These are phyloP conservation scores for Tillandsia leiboldiana DNA, from an alignment of 176 grass and related monocot genomes.

Conservation along the genomic window DNA sequence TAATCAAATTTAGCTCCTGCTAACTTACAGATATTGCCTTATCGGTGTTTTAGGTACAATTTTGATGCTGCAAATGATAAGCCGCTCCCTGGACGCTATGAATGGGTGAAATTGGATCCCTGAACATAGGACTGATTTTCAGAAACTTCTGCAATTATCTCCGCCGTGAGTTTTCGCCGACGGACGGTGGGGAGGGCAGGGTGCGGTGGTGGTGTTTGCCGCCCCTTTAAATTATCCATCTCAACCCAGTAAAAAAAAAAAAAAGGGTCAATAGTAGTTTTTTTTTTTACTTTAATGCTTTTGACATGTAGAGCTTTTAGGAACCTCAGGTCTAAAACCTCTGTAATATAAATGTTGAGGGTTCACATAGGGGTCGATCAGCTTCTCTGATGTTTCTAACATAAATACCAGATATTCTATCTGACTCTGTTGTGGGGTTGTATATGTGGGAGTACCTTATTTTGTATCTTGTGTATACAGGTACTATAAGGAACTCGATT, in stretches of 20 bases:
- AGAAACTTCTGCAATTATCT: neutral
- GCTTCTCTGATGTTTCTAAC: neutral
- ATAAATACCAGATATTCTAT: neutral
- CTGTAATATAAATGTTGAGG: neutral
- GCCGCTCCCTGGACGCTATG: slow-evolving; percentile 23
- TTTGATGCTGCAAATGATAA: slow-evolving; percentile 18
- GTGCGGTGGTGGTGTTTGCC: neutral
- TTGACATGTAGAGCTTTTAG: slow-evolving; percentile 1
- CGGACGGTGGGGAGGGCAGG: neutral
- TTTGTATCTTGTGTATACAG: slow-evolving; percentile 17
- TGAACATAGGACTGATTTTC: neutral
- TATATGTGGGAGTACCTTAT: neutral
- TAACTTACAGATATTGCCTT: neutral
- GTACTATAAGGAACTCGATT: neutral
- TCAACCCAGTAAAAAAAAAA: neutral
- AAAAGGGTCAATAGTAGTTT: neutral
- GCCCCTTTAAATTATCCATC: slow-evolving; percentile 4
- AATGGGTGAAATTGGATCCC: slow-evolving; percentile 19
- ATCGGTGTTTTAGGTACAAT: slow-evolving; percentile 9
- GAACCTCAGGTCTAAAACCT: neutral
- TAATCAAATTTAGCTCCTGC: neutral
- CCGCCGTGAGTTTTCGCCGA: neutral
- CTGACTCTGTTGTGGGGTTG: neutral
- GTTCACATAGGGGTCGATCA: neutral
- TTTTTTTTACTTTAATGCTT: neutral